Evolutionary conservation across 768 basidiomycete genomes (phyloP).

Genomic region (Russula vinacea): DNA sequence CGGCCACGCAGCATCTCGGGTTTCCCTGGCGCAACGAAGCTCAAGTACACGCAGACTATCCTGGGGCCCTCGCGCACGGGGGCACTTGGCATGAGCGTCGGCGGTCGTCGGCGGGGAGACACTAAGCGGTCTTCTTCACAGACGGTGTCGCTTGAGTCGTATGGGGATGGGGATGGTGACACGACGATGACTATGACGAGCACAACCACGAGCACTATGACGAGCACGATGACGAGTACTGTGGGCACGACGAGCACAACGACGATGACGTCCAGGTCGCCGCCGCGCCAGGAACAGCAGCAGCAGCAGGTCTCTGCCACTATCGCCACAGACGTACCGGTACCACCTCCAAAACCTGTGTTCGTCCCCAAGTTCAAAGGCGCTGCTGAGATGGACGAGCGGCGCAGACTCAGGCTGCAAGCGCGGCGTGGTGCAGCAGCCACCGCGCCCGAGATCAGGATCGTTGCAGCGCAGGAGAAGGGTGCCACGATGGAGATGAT

Average conservation of each 20-base stretch:
- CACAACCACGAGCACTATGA: background rate
- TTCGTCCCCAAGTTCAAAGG: slow-evolving; percentile 80
- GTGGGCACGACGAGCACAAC: background rate
- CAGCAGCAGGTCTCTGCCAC: background rate
- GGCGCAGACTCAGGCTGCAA: slow-evolving; percentile 62
- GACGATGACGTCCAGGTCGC: slow-evolving; percentile 12
- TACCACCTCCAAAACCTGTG: slow-evolving; percentile 40
- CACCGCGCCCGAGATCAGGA: slow-evolving; percentile 36
- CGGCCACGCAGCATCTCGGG: slow-evolving; percentile 35
- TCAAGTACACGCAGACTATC: slow-evolving; percentile 88
- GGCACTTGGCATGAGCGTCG: slow-evolving; percentile 72
- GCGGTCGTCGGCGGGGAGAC: slow-evolving; percentile 39
- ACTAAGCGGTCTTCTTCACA: background rate
- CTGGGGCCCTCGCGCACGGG: slow-evolving; percentile 68
- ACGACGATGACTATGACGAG: background rate
- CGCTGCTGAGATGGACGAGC: slow-evolving; percentile 81
- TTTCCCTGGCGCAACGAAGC: slow-evolving; percentile 49
- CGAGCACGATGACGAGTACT: background rate
- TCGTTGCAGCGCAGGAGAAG: slow-evolving; percentile 32
- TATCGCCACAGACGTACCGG: slow-evolving; percentile 1
- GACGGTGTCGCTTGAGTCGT: background rate
- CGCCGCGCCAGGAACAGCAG: slow-evolving; percentile 16
- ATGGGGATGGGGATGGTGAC: background rate
- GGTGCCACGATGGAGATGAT: slow-evolving; percentile 48
- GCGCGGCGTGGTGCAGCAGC: slow-evolving; percentile 48